Evolutionary conservation across 1,284 basidiomycete genomes (phyloP).

Genomic region (Moesziomyces sp.): DNA sequence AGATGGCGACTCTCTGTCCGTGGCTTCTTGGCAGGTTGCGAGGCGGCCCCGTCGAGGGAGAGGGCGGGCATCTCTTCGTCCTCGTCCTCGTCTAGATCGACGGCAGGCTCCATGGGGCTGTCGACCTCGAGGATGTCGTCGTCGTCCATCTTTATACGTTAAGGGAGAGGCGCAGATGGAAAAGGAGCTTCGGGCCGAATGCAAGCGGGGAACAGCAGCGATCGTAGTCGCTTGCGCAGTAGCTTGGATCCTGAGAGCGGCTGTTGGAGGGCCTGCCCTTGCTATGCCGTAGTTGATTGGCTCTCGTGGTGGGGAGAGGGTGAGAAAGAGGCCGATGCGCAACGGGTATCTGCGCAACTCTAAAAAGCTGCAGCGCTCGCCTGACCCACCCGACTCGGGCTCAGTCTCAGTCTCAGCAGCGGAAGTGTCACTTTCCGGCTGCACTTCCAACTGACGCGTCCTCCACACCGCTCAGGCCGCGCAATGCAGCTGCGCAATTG

Average conservation of each 20-base stretch:
- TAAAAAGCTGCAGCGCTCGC: too few relatives aligned
- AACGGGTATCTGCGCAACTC: too few relatives aligned
- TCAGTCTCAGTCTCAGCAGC: background rate
- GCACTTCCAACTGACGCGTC: background rate
- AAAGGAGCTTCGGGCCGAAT: too few relatives aligned
- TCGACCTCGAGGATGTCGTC: constrained; percentile 55
- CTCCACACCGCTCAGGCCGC: background rate
- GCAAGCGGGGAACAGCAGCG: too few relatives aligned
- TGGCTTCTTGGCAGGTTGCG: constrained; percentile 29
- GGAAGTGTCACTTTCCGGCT: background rate
- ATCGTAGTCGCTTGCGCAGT: too few relatives aligned
- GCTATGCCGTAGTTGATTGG: too few relatives aligned
- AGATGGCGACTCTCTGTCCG: constrained; percentile 39
- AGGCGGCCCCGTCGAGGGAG: constrained; percentile 30
- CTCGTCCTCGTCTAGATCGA: constrained; percentile 50
- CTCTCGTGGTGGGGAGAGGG: too few relatives aligned
- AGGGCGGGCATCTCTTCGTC: constrained; percentile 46
- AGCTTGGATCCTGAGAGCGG: too few relatives aligned
- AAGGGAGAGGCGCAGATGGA: too few relatives aligned
- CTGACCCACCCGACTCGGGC: too few relatives aligned
- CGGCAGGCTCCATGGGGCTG: constrained; percentile 53
- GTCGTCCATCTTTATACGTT: constrained; percentile 36
- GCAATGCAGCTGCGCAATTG: background rate
- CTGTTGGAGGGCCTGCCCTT: too few relatives aligned
- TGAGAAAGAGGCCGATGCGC: too few relatives aligned